Evolutionary conservation across 2,329 filamentous ascomycete species (phyloP), one percentile per base, ranked within the genome.

Genomic region (Claviceps sp.): DNA sequence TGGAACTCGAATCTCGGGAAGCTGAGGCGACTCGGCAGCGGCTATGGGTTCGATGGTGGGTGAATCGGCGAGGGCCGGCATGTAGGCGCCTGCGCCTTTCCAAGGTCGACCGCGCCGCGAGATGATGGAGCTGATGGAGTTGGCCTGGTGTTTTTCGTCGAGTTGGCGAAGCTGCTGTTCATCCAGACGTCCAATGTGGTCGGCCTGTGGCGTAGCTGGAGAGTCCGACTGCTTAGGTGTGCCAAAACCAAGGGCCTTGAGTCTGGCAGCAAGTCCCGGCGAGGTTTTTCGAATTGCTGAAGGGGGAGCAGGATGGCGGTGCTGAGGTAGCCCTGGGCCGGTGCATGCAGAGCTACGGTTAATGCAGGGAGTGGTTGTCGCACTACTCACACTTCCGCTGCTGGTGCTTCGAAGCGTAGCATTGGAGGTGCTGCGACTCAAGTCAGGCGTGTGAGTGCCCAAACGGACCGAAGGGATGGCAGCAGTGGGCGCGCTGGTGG

Each of bases 91-190:
- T 63, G 78, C 75, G 65, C 80, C 82, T 71, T 79, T 86, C 85
- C 85, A 88, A 60, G 84, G 78, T 62, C 81, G 80, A 63, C 84
- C 84, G 61, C 82, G 77, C 63, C 82, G 76, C 65, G 82, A 74
- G 60, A 86, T 71, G 58, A 71, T 57, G 72, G 71, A 56, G 63
- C 63, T 57, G 63, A 63, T 57, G 24, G 77, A 78, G 62, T 73
- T 72, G 54, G 79, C 76, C 58, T 77, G 76, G 63, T 86, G 82
- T 37, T 53, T 50, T 34, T 79, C 72, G 69, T 89, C 84, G 60
- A 88, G 76, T 61, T 81, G 75, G 58, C 80, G 77, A 53, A 88
- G 74, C 60, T 87, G 83, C 57, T 82, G 74, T 66, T 87, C 81
- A 60, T 84, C 75, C 51, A 88, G 79, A 55, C 84, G 81, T 58